Evolutionary conservation across 306 rosid genomes (phyloP).

Genomic region (Prosopis cineraria): DNA sequence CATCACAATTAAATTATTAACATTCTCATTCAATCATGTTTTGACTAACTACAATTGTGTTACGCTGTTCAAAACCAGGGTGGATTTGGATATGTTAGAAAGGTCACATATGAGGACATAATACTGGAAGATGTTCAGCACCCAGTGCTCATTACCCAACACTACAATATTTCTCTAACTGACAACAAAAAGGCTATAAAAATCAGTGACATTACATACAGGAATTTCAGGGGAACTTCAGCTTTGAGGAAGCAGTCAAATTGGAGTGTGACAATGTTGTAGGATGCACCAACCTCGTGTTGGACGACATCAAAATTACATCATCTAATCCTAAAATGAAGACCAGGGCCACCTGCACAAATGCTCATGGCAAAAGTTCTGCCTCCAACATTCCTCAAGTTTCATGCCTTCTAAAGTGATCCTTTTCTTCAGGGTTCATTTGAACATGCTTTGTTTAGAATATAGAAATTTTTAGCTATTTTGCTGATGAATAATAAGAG

Average conservation of each 20-base stretch:
- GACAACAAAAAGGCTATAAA: background rate
- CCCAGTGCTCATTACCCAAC: conserved; percentile 51
- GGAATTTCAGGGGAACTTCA: conserved; percentile 45
- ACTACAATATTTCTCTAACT: background rate
- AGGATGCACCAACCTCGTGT: conserved; percentile 37
- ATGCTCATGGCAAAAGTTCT: conserved; percentile 25
- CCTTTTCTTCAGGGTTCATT: background rate
- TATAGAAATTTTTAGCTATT: background rate
- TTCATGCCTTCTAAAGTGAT: conserved; percentile 29
- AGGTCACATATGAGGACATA: conserved; percentile 48
- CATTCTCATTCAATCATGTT: background rate
- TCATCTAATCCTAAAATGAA: background rate
- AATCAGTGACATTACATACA: conserved; percentile 45
- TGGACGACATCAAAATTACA: conserved; percentile 28
- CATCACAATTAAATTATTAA: background rate
- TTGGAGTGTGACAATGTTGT: conserved; percentile 20
- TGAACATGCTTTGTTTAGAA: too few species aligned
- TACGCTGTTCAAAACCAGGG: conserved; percentile 34
- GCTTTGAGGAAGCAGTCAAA: conserved; percentile 13
- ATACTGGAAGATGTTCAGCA: background rate
- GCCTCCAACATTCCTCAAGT: conserved; percentile 26
- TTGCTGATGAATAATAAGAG: background rate
- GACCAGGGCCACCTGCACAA: conserved; percentile 22
- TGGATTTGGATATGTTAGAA: conserved; percentile 56
- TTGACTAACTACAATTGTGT: background rate